Percentiles rank a stretch among this genome's conserved stretches.
Conservation (phyloP, 768 basidiomycete species). For the Lentinula lateritia region DNA sequence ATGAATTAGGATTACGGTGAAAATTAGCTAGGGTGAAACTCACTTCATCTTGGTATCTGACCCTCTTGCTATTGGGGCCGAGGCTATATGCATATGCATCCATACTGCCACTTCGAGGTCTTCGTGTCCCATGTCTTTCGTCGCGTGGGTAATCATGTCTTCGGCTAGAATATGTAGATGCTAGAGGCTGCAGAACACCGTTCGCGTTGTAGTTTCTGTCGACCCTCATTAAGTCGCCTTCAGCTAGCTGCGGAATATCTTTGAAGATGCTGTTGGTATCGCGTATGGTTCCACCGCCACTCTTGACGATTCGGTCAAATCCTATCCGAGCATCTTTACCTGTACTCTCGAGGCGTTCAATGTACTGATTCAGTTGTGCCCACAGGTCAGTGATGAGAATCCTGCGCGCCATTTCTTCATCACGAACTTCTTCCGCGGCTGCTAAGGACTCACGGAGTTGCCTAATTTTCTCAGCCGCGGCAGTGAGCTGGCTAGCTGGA, state of each 20-base stretch:
- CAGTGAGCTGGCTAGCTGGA: background rate
- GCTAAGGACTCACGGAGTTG: background rate
- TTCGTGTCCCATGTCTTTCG: slow-evolving; percentile 2
- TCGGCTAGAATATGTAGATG: background rate
- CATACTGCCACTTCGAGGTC: slow-evolving; percentile 6
- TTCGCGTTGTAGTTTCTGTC: background rate
- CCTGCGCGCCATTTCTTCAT: slow-evolving; percentile 3
- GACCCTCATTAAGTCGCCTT: background rate
- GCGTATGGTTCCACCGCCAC: background rate
- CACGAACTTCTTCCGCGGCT: background rate
- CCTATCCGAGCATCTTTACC: background rate
- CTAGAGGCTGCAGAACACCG: background rate
- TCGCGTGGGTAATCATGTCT: slow-evolving; percentile 1
- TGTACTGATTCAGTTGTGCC: background rate
- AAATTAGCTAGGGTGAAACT: background rate
- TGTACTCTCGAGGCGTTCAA: slow-evolving; percentile 3
- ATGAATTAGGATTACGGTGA: background rate
- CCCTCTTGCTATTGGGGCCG: slow-evolving; percentile 2
- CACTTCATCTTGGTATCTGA: slow-evolving; percentile 3
- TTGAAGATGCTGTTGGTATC: background rate
- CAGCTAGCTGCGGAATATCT: slow-evolving; percentile 1
- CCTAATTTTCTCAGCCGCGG: background rate
- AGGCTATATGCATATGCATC: background rate
- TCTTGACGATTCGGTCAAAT: slow-evolving; percentile 1
- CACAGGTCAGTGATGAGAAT: slow-evolving; percentile 2